These are phyloP conservation scores for Penicillium sp. DNA, from an alignment of 2,329 filamentous ascomycete genomes.

Conservation along the genomic window DNA sequence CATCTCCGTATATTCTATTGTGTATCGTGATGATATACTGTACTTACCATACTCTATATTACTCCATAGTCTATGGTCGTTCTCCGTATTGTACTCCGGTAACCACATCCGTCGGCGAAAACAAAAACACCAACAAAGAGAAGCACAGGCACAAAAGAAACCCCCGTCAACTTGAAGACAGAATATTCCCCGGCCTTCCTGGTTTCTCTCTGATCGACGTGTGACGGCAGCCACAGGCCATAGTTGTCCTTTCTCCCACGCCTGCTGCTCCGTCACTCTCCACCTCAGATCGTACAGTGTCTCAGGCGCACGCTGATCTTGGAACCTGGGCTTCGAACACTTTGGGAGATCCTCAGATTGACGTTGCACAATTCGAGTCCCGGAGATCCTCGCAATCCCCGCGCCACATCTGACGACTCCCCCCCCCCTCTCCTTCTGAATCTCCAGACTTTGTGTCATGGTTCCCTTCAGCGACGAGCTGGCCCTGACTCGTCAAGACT, in stretches of 20 bases:
- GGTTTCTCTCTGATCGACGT: slow-evolving; percentile 9
- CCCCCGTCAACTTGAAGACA: neutral
- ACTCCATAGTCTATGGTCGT: neutral
- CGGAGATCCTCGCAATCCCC: slow-evolving; percentile 5
- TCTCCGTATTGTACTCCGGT: neutral
- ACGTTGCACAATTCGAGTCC: neutral
- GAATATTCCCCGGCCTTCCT: slow-evolving; percentile 20
- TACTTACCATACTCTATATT: neutral
- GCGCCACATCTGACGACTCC: neutral
- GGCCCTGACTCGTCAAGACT: slow-evolving; percentile 12
- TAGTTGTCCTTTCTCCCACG: neutral
- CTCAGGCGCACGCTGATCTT: neutral
- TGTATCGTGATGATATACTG: neutral
- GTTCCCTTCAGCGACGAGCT: neutral
- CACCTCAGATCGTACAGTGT: slow-evolving; percentile 2
- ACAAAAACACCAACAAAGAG: neutral
- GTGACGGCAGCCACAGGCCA: slow-evolving; percentile 11
- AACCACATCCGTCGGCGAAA: neutral
- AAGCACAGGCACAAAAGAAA: slow-evolving; percentile 2
- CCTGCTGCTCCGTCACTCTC: slow-evolving; percentile 3
- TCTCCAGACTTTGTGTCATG: slow-evolving; percentile 12
- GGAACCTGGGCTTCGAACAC: neutral
- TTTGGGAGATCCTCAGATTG: slow-evolving; percentile 18
- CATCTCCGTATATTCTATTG: neutral
- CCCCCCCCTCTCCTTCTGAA: no score